Conservation (phyloP, 371 early-diverging fungal genomes). For the Mucor indicus region DNA sequence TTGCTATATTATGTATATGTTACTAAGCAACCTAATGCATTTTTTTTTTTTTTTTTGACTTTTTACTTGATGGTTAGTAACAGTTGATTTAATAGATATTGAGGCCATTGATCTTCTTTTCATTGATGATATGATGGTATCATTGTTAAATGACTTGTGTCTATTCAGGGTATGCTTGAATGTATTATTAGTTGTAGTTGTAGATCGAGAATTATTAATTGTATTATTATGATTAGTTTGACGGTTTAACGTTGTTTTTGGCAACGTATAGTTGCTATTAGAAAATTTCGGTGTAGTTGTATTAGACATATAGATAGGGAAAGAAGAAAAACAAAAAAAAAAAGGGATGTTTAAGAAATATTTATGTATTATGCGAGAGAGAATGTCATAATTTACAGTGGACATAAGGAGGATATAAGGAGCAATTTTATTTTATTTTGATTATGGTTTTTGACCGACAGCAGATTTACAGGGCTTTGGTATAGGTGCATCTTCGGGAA, state of each 20-base stretch:
- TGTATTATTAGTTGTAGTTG: too few species aligned
- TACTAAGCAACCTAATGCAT: not conserved
- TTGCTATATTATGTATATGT: not conserved
- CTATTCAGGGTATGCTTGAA: too few species aligned
- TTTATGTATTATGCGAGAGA: constrained; percentile 3
- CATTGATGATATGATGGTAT: too few species aligned
- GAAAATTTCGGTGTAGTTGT: too few species aligned
- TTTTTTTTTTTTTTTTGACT: not conserved
- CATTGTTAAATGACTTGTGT: too few species aligned
- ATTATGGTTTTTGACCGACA: constrained; percentile 32
- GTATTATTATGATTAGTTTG: too few species aligned
- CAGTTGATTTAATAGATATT: constrained; percentile 7
- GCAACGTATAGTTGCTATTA: too few species aligned
- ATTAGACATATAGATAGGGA: not conserved
- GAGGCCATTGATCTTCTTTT: constrained; percentile 8
- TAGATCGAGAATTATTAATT: too few species aligned
- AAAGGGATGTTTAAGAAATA: too few species aligned
- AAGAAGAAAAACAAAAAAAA: constrained; percentile 1
- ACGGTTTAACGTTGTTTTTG: too few species aligned
- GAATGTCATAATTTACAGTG: not conserved
- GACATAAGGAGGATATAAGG: too few species aligned
- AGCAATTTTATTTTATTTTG: not conserved
- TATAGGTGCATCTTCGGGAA: constrained; percentile 77
- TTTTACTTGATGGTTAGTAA: not conserved
- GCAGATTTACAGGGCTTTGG: constrained; percentile 55